Conservation (phyloP, 2,329 filamentous ascomycete genomes). For the Aspergillus uvarum region DNA sequence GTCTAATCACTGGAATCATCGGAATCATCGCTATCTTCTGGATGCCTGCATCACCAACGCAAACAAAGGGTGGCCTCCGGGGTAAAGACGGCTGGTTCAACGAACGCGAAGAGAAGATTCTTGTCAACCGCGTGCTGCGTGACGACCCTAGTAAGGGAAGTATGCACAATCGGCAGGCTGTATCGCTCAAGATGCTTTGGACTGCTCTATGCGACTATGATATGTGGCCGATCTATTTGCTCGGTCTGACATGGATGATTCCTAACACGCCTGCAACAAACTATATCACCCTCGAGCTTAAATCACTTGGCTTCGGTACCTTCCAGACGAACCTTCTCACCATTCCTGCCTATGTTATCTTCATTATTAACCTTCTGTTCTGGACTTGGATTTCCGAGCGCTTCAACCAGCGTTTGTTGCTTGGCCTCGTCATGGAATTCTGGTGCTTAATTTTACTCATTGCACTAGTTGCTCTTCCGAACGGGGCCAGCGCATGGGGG, state of each 20-base stretch:
- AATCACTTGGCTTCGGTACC: slow-evolving; percentile 57
- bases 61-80: slow-evolving; percentile 62
- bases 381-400: slow-evolving; percentile 57
- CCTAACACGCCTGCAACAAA: slow-evolving; percentile 36
- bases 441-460: slow-evolving; percentile 56
- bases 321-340: slow-evolving; percentile 64
- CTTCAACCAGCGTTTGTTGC: slow-evolving; percentile 56
- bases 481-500: slow-evolving; percentile 51
- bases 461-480: slow-evolving; percentile 52
- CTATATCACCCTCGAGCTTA: slow-evolving; percentile 46
- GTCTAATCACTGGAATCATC: slow-evolving; percentile 54
- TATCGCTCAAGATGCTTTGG: slow-evolving; percentile 51
- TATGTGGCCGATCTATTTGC: slow-evolving; percentile 57
- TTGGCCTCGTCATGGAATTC: slow-evolving; percentile 54
- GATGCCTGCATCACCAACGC: slow-evolving; percentile 63
- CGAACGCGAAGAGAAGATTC: slow-evolving; percentile 67
- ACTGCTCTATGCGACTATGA: slow-evolving; percentile 55
- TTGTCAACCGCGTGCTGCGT: slow-evolving; percentile 63
- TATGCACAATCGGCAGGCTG: slow-evolving; percentile 61
- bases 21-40: slow-evolving; percentile 59
- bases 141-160: slow-evolving; percentile 59
- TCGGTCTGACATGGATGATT: slow-evolving; percentile 48
- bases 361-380: slow-evolving; percentile 57
- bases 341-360: slow-evolving; percentile 58
- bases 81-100: slow-evolving; percentile 66